phyloP scores from a whole-genome alignment of 176 grass and related monocot species.

The Triticum turgidum region DNA sequence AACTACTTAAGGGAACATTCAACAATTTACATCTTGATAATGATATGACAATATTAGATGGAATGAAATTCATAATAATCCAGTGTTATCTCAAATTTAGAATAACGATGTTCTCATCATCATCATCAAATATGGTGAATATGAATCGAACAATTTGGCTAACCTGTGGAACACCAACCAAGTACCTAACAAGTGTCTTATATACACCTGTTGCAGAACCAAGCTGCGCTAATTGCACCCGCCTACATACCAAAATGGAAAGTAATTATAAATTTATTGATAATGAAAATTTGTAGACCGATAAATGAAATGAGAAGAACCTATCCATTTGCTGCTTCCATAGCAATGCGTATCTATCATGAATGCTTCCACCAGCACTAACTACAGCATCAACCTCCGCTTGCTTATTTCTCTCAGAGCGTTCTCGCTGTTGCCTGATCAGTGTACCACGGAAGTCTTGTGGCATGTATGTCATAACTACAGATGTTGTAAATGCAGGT shows the following conservation, averaged over 20 bases:
- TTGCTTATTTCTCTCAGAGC: constrained; percentile 96
- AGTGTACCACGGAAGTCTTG: constrained; percentile 93
- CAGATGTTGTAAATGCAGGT: constrained; percentile 50
- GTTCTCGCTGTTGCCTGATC: constrained; percentile 89
- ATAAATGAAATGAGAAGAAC: constrained; percentile 34
- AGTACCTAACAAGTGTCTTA: constrained; percentile 97
- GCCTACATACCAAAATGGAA: constrained; percentile 49
- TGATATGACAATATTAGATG: not conserved
- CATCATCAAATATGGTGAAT: constrained; percentile 12
- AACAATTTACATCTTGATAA: constrained; percentile 5
- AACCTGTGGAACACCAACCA: constrained; percentile 97
- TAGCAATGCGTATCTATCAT: constrained; percentile 69
- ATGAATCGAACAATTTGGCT: constrained; percentile 11
- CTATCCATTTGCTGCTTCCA: constrained; percentile 99
- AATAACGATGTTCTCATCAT: not conserved
- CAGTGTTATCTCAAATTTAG: not conserved
- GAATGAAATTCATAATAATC: not conserved
- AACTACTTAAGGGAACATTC: not conserved
- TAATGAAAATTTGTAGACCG: not conserved
- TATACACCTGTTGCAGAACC: constrained; percentile 98
- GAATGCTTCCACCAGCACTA: constrained; percentile 78
- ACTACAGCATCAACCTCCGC: constrained; percentile 80
- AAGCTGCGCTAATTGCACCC: constrained; percentile 89
- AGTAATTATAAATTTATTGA: constrained; percentile 11
- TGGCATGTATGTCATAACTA: constrained; percentile 99